These are phyloP conservation scores for Luffa aegyptiaca DNA, from an alignment of 306 rosid species.

Conservation along the genomic window DNA sequence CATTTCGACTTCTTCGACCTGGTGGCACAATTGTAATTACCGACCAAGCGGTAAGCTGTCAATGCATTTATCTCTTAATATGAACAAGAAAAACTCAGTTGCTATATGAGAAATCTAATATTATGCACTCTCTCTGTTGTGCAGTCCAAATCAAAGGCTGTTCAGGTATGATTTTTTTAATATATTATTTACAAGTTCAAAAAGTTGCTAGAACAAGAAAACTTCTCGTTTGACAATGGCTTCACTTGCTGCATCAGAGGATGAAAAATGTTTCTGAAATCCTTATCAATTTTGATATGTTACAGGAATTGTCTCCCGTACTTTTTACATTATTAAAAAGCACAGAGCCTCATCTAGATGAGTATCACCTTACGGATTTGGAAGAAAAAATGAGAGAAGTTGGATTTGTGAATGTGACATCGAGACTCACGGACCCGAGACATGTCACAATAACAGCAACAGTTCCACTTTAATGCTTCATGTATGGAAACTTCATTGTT, in stretches of 20 bases:
- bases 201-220: neutral
- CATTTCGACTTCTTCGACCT: constrained; percentile 57
- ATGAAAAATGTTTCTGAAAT: neutral
- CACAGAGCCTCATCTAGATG: constrained; percentile 59
- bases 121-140: constrained; percentile 17
- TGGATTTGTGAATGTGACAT: constrained; percentile 40
- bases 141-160: constrained; percentile 52
- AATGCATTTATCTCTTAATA: neutral
- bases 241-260: neutral
- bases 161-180: constrained; percentile 34
- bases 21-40: constrained; percentile 54
- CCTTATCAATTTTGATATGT: neutral
- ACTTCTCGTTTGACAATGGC: neutral
- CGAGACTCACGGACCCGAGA: constrained; percentile 49
- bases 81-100: neutral
- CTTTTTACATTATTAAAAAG: constrained; percentile 52
- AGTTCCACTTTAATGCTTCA: constrained; percentile 21
- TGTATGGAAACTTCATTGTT: neutral
- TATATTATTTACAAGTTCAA: neutral
- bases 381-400: constrained; percentile 35
- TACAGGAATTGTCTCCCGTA: constrained; percentile 47
- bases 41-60: constrained; percentile 39
- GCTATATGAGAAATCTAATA: constrained; percentile 16
- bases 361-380: constrained; percentile 49
- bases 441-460: constrained; percentile 49